Evolutionary conservation across 441 rosid genomes (phyloP), one percentile per base, ranked within the genome.

Genomic region (Mallotus repandus): DNA sequence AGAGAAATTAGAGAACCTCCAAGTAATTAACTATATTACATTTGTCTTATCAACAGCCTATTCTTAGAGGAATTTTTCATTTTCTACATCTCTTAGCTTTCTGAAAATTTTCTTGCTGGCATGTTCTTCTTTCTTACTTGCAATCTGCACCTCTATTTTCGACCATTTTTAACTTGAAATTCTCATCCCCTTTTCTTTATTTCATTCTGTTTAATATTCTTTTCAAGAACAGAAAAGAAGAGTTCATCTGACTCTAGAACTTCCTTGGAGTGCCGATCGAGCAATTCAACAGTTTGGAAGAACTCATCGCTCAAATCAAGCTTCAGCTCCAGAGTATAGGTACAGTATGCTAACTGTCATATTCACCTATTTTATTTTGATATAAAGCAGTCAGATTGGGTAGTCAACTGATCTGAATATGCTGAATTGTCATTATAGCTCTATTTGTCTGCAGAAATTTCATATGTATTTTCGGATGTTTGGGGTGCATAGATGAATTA

Each of bases 241-340:
- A 82, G 97, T 93, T 78, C 99, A 96, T 79, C 85, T 96, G 88
- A 93, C 98, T 0, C 74, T 96, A 74, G 99, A 96, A 85, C 99
- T 96, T 83, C 99, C 99, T 63, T 96, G 99, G 99, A 96, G 99
- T 93, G 99, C 99, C 82, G 99, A 96, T 76, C 90, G 98, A 70
- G 99, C 99, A 71, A 96, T 96, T 83, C 99, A 96, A 81, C 99
- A 96, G 79, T 93, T 96, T 77, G 99, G 99, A 74, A 87, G 99
- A 88, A 96, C 98, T 70, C 99, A 93, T 81, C 88, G 99, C 69
- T 96, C 99, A 65, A 96, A 96, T 83, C 99, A 96, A 87, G 96
- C 98, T 79, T 96, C 99, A 73, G 99, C 99, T 64, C 99, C 99
- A 75, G 92, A 90, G 75, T 96, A 96, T 81, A 91, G 99, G 98